These are phyloP conservation scores for Trichoderma pleuroti DNA, from an alignment of 2,329 filamentous ascomycete genomes.

Conservation along the genomic window DNA sequence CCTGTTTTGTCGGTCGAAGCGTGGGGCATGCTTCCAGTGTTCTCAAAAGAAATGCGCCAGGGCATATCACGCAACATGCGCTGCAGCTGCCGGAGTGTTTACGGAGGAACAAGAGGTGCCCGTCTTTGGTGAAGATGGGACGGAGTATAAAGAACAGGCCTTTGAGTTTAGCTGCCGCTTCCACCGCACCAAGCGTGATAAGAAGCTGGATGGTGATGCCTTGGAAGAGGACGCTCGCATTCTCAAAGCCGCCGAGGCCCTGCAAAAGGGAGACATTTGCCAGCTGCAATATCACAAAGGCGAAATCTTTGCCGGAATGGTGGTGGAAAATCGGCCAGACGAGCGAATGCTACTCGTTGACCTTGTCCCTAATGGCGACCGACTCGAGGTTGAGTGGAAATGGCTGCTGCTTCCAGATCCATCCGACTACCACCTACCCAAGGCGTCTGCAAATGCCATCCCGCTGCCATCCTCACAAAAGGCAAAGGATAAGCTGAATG, in stretches of 20 bases:
- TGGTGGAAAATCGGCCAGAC: slow-evolving; percentile 74
- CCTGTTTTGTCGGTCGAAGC: slow-evolving; percentile 88
- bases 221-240: slow-evolving; percentile 70
- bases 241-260: slow-evolving; percentile 61
- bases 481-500: slow-evolving; percentile 64
- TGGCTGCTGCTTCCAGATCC: slow-evolving; percentile 73
- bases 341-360: slow-evolving; percentile 78
- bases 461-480: slow-evolving; percentile 64
- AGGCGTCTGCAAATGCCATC: slow-evolving; percentile 68
- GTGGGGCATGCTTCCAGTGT: slow-evolving; percentile 96
- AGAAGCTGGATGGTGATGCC: slow-evolving; percentile 64
- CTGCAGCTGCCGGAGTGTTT: slow-evolving; percentile 85
- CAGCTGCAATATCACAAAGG: slow-evolving; percentile 81
- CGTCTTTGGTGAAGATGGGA: slow-evolving; percentile 84
- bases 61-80: slow-evolving; percentile 93
- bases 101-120: slow-evolving; percentile 83
- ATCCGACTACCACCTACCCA: slow-evolving; percentile 67
- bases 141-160: slow-evolving; percentile 85
- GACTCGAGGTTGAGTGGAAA: slow-evolving; percentile 78
- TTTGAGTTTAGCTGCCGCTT: slow-evolving; percentile 95
- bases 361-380: slow-evolving; percentile 75
- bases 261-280: slow-evolving; percentile 72
- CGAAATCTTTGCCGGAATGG: slow-evolving; percentile 86
- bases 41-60: slow-evolving; percentile 90
- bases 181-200: slow-evolving; percentile 83